Conservation (phyloP, 768 basidiomycete species). For the Xerocomus spinulosus region DNA sequence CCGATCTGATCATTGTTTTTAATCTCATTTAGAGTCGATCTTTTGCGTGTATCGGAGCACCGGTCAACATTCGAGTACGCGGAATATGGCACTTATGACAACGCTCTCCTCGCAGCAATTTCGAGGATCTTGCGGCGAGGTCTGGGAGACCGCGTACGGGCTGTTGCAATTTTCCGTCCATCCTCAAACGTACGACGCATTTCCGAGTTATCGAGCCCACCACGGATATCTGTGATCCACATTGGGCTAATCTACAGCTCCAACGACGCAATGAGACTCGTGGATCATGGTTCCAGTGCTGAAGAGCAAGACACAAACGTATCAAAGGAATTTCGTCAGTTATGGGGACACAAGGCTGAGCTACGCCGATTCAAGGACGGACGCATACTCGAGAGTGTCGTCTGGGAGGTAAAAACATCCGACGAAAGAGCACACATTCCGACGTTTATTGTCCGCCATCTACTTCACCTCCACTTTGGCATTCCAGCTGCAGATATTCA, state of each 20-base stretch:
- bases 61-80: conserved; percentile 37
- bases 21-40: conserved; percentile 42
- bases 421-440: conserved; percentile 83
- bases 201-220: conserved; percentile 52
- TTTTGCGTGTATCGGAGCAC: conserved; percentile 37
- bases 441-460: conserved; percentile 62
- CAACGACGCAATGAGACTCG: conserved; percentile 71
- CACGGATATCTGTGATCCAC: conserved; percentile 46
- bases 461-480: conserved; percentile 76
- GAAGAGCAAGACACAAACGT: conserved; percentile 51
- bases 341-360: conserved; percentile 94
- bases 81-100: conserved; percentile 59
- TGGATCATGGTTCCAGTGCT: conserved; percentile 87
- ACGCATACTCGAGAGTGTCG: conserved; percentile 87
- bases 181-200: conserved; percentile 42
- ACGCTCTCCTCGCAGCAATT: conserved; percentile 52
- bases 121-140: conserved; percentile 53
- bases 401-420: conserved; percentile 82
- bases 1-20: conserved; percentile 1
- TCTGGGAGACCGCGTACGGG: conserved; percentile 67
- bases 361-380: conserved; percentile 95
- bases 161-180: conserved; percentile 56
- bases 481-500: conserved; percentile 48
- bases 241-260: conserved; percentile 77
- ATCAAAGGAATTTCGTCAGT: conserved; percentile 61